Percentiles rank a stretch among this genome's conserved stretches.
These are phyloP conservation scores for Sporobolomyces pararoseus DNA, from an alignment of 768 basidiomycete species.

Conservation along the genomic window DNA sequence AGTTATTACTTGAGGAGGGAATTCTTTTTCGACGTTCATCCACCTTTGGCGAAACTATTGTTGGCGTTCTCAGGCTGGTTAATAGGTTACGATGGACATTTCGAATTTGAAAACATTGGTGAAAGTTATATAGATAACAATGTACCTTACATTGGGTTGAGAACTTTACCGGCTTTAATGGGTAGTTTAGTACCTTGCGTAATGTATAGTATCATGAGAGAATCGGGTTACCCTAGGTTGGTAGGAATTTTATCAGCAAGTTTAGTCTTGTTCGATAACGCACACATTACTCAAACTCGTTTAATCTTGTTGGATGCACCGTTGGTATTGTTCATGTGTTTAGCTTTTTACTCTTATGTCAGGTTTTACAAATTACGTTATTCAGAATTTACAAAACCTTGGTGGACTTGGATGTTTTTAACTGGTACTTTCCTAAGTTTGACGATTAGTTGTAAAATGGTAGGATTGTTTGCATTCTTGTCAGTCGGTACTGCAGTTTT, in stretches of 20 bases:
- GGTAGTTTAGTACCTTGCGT: constrained; percentile 85
- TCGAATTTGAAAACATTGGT: constrained; percentile 90
- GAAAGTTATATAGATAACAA: constrained; percentile 81
- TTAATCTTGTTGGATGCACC: constrained; percentile 92
- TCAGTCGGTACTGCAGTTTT: constrained; percentile 85
- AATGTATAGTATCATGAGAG: constrained; percentile 95
- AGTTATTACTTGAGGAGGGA: constrained; percentile 84
- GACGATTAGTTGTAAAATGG: constrained; percentile 96
- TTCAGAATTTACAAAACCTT: constrained; percentile 77
- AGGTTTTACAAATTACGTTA: constrained; percentile 93
- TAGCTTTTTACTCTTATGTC: constrained; percentile 88
- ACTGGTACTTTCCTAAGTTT: constrained; percentile 93
- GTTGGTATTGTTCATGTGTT: constrained; percentile 89
- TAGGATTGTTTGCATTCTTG: constrained; percentile 84
- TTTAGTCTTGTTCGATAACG: constrained; percentile 88
- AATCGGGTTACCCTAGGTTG: constrained; percentile 88
- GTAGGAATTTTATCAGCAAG: constrained; percentile 84
- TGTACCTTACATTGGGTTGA: constrained; percentile 90
- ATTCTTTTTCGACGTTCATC: constrained; percentile 99
- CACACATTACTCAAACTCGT: constrained; percentile 91
- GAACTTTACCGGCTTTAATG: constrained; percentile 84
- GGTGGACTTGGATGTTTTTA: constrained; percentile 90
- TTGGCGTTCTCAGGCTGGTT: constrained; percentile 94
- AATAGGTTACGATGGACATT: constrained; percentile 90
- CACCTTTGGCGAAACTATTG: constrained; percentile 91